Conservation (phyloP, 1,284 basidiomycete species). For the Trichosporon coremiiforme region DNA sequence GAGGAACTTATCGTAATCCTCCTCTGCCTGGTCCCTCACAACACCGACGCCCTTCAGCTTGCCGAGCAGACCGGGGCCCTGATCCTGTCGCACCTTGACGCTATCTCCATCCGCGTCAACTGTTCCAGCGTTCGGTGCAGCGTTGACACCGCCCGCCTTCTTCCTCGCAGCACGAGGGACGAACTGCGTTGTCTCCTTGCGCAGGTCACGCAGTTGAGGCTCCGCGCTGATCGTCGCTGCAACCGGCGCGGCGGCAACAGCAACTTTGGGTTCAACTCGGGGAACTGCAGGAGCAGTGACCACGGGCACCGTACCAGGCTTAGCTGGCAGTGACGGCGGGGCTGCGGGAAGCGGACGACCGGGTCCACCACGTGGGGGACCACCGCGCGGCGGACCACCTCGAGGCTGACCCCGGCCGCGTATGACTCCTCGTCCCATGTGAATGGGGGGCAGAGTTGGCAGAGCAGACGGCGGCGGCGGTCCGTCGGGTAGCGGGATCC, state of each 20-base stretch:
- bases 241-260: slow-evolving; percentile 27
- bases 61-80: slow-evolving; percentile 41
- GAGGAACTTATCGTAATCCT: slow-evolving; percentile 31
- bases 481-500: slow-evolving; percentile 57
- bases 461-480: slow-evolving; percentile 50
- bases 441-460: not conserved
- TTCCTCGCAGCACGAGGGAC: slow-evolving; percentile 64
- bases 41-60: slow-evolving; percentile 28
- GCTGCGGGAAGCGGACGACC: not conserved
- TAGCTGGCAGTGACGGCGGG: slow-evolving; percentile 46
- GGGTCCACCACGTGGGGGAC: not conserved
- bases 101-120: slow-evolving; percentile 51
- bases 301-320: slow-evolving; percentile 23
- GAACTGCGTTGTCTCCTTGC: slow-evolving; percentile 87
- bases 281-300: slow-evolving; percentile 32
- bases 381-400: not conserved
- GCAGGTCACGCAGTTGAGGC: slow-evolving; percentile 82
- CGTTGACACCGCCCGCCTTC: slow-evolving; percentile 42
- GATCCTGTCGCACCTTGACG: slow-evolving; percentile 49
- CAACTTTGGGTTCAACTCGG: slow-evolving; percentile 39
- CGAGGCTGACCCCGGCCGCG: not conserved
- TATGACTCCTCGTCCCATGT: not conserved
- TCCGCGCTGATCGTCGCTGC: slow-evolving; percentile 74
- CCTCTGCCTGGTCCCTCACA: slow-evolving; percentile 26
- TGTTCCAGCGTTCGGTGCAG: slow-evolving; percentile 47